phyloP scores from a whole-genome alignment of 176 grass and related monocot genomes.

The Puya raimondii region DNA sequence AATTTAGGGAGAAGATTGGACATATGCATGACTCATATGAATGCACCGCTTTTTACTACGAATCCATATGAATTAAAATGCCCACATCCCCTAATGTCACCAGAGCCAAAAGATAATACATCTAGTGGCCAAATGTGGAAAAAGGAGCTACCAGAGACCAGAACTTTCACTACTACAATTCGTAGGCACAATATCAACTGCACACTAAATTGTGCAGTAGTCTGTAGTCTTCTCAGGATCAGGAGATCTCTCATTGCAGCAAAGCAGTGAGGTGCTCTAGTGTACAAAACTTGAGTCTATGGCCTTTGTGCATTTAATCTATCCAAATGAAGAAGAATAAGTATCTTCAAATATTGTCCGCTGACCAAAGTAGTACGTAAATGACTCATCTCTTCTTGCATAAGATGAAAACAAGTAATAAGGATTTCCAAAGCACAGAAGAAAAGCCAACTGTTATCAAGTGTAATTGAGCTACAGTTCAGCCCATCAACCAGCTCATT shows the following conservation, averaged over 20 bases:
- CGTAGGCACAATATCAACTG: not conserved
- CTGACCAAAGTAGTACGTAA: not conserved
- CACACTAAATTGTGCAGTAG: not conserved
- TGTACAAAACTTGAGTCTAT: not conserved
- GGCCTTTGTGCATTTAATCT: not conserved
- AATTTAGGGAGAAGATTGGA: too few species aligned
- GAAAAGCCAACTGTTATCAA: not conserved
- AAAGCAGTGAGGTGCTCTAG: not conserved
- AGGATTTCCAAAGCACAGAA: not conserved
- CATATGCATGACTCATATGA: too few species aligned
- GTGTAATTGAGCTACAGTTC: not conserved
- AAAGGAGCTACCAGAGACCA: not conserved
- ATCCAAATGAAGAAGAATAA: not conserved
- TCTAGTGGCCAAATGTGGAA: not conserved
- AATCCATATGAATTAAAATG: not conserved
- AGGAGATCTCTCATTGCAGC: not conserved
- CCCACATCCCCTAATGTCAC: not conserved
- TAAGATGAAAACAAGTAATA: not conserved
- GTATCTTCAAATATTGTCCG: not conserved
- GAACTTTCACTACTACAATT: not conserved
- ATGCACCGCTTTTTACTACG: not conserved
- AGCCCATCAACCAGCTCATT: constrained; percentile 2
- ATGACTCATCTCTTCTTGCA: not conserved
- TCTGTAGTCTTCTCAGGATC: not conserved
- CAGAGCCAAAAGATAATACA: not conserved